These are phyloP conservation scores for Rhododendron williamsianum DNA, from an alignment of 148 eudicot species.

Conservation along the genomic window DNA sequence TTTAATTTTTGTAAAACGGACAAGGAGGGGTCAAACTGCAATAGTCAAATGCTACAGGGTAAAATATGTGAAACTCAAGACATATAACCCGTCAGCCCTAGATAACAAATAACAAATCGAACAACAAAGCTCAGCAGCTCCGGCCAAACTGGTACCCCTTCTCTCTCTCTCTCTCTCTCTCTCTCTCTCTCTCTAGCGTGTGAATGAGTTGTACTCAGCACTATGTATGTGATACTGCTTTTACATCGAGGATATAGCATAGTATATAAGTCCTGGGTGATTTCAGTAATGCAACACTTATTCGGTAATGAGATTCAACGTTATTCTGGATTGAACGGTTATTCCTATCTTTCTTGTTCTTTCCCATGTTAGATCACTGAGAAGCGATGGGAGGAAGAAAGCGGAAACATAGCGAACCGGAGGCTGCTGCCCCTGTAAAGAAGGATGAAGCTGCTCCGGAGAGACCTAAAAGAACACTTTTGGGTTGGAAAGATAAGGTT, in stretches of 20 bases:
- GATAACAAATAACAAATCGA: background rate
- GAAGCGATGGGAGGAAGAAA: constrained; percentile 50
- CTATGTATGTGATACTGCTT: too few relatives aligned
- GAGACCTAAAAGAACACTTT: constrained; percentile 60
- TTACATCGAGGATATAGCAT: too few relatives aligned
- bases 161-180: background rate
- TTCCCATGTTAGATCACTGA: background rate
- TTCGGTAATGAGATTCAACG: background rate
- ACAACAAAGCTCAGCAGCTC: background rate
- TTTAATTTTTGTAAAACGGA: too few relatives aligned
- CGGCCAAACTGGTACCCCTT: background rate
- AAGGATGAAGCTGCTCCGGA: constrained; percentile 48
- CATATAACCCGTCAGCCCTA: background rate
- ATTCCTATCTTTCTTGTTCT: background rate
- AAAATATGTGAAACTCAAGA: background rate
- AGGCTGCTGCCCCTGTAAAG: constrained; percentile 22
- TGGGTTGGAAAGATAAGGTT: constrained; percentile 63
- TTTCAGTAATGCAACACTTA: background rate
- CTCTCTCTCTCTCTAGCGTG: too few relatives aligned
- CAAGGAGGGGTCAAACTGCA: background rate
- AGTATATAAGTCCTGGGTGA: too few relatives aligned
- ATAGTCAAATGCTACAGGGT: background rate
- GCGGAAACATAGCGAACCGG: constrained; percentile 65
- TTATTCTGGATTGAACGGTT: background rate
- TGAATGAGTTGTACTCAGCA: too few relatives aligned